Percentiles rank a stretch among this genome's conserved stretches.
Conservation (phyloP, 1,284 basidiomycete species). For the Leccinum griseonigrum region DNA sequence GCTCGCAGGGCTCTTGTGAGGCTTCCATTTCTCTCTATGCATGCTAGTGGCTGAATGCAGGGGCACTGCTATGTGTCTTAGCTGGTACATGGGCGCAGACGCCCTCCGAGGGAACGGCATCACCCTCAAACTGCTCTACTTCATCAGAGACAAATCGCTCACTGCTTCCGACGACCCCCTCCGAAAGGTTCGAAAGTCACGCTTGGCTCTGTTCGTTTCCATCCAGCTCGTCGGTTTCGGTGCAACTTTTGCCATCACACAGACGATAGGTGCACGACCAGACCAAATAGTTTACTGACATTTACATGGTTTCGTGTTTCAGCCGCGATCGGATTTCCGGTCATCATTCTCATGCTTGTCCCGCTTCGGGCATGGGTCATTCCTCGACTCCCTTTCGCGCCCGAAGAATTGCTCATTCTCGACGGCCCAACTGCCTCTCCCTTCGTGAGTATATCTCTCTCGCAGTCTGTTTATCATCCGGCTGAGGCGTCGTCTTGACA, state of each 20-base stretch:
- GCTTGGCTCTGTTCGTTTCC: conserved; percentile 75
- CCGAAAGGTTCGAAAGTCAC: conserved; percentile 67
- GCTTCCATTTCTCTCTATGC: conserved; percentile 25
- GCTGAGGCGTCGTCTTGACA: conserved; percentile 16
- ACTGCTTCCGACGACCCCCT: conserved; percentile 70
- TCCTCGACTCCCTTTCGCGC: conserved; percentile 76
- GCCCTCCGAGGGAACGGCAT: conserved; percentile 85
- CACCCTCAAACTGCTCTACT: conserved; percentile 79
- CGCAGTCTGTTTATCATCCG: too few species aligned
- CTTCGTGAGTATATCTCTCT: conserved; percentile 56
- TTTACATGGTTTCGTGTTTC: neutral
- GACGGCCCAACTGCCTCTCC: conserved; percentile 87
- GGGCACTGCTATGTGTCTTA: conserved; percentile 25
- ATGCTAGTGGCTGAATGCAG: neutral
- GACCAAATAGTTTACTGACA: neutral
- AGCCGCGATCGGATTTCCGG: conserved; percentile 90
- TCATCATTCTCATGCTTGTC: conserved; percentile 87
- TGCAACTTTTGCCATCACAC: conserved; percentile 88
- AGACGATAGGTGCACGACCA: conserved; percentile 72
- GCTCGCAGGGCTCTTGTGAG: conserved; percentile 71
- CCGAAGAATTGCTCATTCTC: conserved; percentile 78
- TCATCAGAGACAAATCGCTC: conserved; percentile 72
- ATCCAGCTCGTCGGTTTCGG: conserved; percentile 88
- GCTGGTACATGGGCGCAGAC: conserved; percentile 90
- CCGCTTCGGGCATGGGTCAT: conserved; percentile 76